Percentiles rank a stretch among this genome's conserved stretches.
Conservation (phyloP, 2,329 filamentous ascomycete genomes). For the Penicillium hordei region DNA sequence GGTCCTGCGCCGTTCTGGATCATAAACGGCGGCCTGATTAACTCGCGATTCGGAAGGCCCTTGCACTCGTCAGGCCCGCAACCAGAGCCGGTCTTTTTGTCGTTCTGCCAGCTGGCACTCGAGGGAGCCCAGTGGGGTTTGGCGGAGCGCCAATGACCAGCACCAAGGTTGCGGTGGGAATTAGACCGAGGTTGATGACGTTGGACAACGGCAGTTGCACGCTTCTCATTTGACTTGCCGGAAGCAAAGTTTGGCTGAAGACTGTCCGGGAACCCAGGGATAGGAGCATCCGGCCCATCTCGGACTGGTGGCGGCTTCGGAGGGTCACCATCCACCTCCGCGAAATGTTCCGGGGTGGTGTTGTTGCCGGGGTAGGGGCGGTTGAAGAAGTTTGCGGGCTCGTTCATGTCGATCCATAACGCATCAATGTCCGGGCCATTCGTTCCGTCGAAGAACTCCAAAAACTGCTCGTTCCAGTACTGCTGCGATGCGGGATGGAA, state of each 20-base stretch:
- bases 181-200: conserved; percentile 9
- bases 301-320: conserved; percentile 50
- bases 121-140: background rate
- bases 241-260: conserved; percentile 58
- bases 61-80: conserved; percentile 11
- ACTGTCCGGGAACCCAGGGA: conserved; percentile 66
- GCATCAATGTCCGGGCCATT: conserved; percentile 72
- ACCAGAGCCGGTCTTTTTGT: conserved; percentile 50
- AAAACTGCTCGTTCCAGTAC: conserved; percentile 71
- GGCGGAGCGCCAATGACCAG: conserved; percentile 8
- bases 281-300: conserved; percentile 54
- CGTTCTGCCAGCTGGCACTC: conserved; percentile 15
- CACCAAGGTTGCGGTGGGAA: conserved; percentile 9
- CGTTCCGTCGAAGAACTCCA: conserved; percentile 61
- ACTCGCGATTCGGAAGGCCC: conserved; percentile 58
- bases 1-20: conserved; percentile 61
- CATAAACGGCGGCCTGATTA: conserved; percentile 63
- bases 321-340: conserved; percentile 45
- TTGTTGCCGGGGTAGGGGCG: conserved; percentile 55
- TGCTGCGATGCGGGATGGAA: conserved; percentile 62
- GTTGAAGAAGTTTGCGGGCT: conserved; percentile 50
- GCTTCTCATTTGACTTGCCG: conserved; percentile 5
- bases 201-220: background rate
- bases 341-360: conserved; percentile 50
- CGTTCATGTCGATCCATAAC: conserved; percentile 72